Base-by-base conservation (phyloP, 805 yeast species). In the Candida schatavii region DNA sequence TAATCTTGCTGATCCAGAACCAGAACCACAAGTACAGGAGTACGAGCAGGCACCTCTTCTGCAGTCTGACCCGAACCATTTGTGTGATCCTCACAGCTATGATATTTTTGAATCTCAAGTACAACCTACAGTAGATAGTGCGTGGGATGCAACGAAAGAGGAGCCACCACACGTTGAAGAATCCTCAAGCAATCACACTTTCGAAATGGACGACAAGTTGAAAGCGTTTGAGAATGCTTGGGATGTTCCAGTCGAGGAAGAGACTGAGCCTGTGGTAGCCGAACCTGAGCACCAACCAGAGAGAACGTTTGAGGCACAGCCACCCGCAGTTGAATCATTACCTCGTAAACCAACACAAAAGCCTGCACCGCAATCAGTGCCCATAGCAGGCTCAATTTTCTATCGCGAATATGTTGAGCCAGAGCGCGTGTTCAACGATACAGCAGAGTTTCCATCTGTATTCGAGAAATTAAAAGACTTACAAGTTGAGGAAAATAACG, bases 341-440 rank as follows among this genome's bases (percentile, higher is more conserved):
- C 13, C 29, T 26, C 29, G 27, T 23, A 23, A 7, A 23, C 27
- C 27, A 23, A 23, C 27, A 23, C 11, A 23, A 11, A 17, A 14
- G 19, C 34, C 34, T 17, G 7, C 34, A 14, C 19, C 34, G n/a
- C 34, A 6, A 30, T n/a, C 29, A 26, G 29, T n/a, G 29, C 34
- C 34, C 13, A 5, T 14, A 19, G 20, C 19, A 21, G 36, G n/a
- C 6, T 7, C 15, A n/a, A 21, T 11, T 9, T 11, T n/a, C 30
- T 4, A 15, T 6, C 17, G 39, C 15, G 30, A 25, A 14, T 23
- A 27, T 10, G 10, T 18, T 13, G 39, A 25, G 31, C 39, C 39
- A 4, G 39, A 36, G 27, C 15, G 98, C 0, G 98, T 87, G 66
- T 91, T 91, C 57, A 87, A 68, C 1, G 97, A 89, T 37, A 93